Evolutionary conservation across 176 grass and related monocot species (phyloP).

Genomic region (Ampelocalamus luodianensis): DNA sequence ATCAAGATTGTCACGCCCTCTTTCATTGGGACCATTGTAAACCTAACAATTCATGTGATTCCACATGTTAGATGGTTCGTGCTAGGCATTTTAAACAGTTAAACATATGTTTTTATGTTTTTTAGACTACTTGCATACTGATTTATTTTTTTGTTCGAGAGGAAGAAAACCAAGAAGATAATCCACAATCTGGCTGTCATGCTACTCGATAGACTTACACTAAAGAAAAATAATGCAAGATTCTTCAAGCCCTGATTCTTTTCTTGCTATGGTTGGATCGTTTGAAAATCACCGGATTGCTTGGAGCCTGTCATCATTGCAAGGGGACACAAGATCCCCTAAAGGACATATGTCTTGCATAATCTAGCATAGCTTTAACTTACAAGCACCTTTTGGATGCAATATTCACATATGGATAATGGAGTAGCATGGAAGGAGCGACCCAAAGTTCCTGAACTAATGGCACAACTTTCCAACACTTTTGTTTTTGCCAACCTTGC

Average conservation of each 20-base stretch:
- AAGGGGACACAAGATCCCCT: slow-evolving; percentile 30
- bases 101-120: background rate
- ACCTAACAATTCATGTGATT: background rate
- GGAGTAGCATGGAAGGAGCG: background rate
- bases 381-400: slow-evolving; percentile 9
- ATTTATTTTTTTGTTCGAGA: too few relatives aligned
- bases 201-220: background rate
- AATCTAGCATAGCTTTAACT: slow-evolving; percentile 6
- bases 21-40: background rate
- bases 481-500: slow-evolving; percentile 15
- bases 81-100: background rate
- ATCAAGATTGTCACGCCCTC: background rate
- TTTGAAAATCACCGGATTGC: slow-evolving; percentile 12
- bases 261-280: slow-evolving; percentile 15
- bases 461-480: slow-evolving; percentile 7
- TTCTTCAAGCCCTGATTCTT: background rate
- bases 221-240: background rate
- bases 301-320: slow-evolving; percentile 26
- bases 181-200: background rate
- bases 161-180: slow-evolving; percentile 4
- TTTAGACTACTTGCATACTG: background rate
- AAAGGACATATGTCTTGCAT: background rate
- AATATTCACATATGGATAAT: background rate
- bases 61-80: background rate
- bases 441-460: background rate